Percentiles rank a stretch among this genome's conserved stretches.
phyloP scores from a whole-genome alignment of 2,329 filamentous ascomycete species.

The Scopulariopsis brevicaulis region DNA sequence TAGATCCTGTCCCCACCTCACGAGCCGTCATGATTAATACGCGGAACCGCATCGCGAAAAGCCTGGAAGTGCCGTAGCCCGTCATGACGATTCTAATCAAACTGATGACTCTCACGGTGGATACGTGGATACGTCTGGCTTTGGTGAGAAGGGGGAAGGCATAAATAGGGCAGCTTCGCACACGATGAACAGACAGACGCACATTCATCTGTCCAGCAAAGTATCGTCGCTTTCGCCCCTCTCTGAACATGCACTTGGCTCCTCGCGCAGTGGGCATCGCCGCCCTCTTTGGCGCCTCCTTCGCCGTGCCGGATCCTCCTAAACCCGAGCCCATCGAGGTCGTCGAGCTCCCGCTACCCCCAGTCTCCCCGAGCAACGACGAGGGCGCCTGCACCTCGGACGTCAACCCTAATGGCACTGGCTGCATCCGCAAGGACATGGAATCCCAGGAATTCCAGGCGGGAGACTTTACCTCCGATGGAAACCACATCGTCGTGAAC shows the following conservation, averaged over 20 bases:
- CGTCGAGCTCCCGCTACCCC: conserved; percentile 22
- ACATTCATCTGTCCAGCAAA: too few relatives aligned
- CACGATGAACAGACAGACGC: too few relatives aligned
- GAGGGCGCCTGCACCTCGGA: conserved; percentile 18
- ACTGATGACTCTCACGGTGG: too few relatives aligned
- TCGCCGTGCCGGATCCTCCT: conserved; percentile 14
- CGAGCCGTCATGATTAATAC: too few relatives aligned
- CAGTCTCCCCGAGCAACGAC: conserved; percentile 13
- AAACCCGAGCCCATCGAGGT: conserved; percentile 21
- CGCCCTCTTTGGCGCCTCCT: not conserved
- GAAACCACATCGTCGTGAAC: conserved; percentile 25
- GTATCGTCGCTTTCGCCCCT: too few relatives aligned
- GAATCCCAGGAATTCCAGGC: conserved; percentile 2
- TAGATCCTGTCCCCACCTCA: too few relatives aligned
- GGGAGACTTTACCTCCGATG: conserved; percentile 24
- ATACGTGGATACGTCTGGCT: too few relatives aligned
- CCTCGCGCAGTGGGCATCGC: not conserved
- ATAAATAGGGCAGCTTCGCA: too few relatives aligned
- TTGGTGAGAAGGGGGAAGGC: too few relatives aligned
- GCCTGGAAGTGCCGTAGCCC: too few relatives aligned
- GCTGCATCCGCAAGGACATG: conserved; percentile 18
- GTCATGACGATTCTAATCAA: too few relatives aligned
- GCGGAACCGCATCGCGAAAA: too few relatives aligned
- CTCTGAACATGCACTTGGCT: not conserved
- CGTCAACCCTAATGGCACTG: conserved; percentile 22